Evolutionary conservation across 1,284 basidiomycete genomes (phyloP), one percentile per base, ranked within the genome.

Genomic region (Ustilago nuda): DNA sequence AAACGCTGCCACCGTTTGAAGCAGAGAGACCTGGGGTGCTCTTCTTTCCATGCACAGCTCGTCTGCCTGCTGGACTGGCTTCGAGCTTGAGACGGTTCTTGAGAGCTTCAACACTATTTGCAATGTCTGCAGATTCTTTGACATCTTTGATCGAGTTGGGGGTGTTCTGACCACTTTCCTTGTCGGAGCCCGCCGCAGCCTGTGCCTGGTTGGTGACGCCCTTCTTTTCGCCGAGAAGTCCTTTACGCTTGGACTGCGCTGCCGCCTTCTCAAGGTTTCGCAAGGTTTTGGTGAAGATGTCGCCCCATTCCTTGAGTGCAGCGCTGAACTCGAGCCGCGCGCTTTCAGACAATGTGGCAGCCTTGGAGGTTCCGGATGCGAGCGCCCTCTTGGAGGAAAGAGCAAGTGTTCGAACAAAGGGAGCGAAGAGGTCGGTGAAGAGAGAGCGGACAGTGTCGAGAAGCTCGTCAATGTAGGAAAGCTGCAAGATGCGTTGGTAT

Each of bases 401-500:
- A 92, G 62, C 54, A 4, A 82, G 66, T 45, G 67, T 76, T 35
- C 67, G 58, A 27, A 82, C 70, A 41, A 85, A 76, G 19, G 76
- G 61, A 3, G 66, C 59, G 51, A 82, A 84, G 30, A 79, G 79
- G 23, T 80, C 56, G n/a, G 73, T 69, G 65, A 85, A 85, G 19
- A 72, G 68, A 7, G 61, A 67, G 37, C 78, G 72, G 30, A 84
- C 74, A 4, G 67, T 59, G 13, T 74, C 76, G 46, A 85, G 75
- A 7, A 99, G 91, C 53, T 94, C 92, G 0, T 96, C 94, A 64
- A 98, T 92, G 85, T 99, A 99, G 9, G 94, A 92, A 30, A 99
- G 89, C 76, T 97, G 95, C 15, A 99, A 89, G 70, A 99, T 95
- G 52, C 96, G 93, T 84, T 98, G 96, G 87, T 98, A 98, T 56